A percentile compares a stretch with the other conserved stretches of the same genome.
Conservation (phyloP, 78 protist genomes). For the Dictyostelium purpureum region DNA sequence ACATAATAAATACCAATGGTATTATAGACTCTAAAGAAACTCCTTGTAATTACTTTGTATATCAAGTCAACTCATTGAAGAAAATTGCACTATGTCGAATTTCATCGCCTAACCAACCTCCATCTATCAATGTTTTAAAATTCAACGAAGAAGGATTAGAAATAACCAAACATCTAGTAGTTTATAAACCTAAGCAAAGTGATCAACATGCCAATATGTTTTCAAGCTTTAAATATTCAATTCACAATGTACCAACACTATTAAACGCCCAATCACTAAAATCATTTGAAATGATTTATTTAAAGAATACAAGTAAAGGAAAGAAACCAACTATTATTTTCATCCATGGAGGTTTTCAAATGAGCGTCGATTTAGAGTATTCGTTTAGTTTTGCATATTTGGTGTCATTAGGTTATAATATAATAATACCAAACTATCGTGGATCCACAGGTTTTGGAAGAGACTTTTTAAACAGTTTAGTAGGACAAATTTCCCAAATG, state of each 20-base stretch:
- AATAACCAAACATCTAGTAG: neutral
- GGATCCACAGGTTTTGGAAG: constrained; percentile 75
- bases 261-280: too few species aligned
- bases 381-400: neutral
- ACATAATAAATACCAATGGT: neutral
- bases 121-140: neutral
- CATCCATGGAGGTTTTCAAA: constrained; percentile 77
- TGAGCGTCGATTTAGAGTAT: neutral
- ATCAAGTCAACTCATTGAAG: neutral
- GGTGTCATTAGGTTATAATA: constrained; percentile 33
- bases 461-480: constrained; percentile 24
- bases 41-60: neutral
- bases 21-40: neutral
- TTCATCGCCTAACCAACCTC: neutral
- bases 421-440: constrained; percentile 35
- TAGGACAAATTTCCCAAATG: constrained; percentile 3
- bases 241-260: neutral
- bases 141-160: neutral
- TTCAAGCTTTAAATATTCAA: neutral
- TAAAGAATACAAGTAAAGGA: neutral
- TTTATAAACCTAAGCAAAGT: neutral
- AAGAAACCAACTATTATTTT: constrained; percentile 2
- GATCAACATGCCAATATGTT: neutral
- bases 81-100: neutral
- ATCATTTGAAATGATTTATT: neutral